phyloP scores from a whole-genome alignment of 306 rosid genomes.

The Benincasa hispida region DNA sequence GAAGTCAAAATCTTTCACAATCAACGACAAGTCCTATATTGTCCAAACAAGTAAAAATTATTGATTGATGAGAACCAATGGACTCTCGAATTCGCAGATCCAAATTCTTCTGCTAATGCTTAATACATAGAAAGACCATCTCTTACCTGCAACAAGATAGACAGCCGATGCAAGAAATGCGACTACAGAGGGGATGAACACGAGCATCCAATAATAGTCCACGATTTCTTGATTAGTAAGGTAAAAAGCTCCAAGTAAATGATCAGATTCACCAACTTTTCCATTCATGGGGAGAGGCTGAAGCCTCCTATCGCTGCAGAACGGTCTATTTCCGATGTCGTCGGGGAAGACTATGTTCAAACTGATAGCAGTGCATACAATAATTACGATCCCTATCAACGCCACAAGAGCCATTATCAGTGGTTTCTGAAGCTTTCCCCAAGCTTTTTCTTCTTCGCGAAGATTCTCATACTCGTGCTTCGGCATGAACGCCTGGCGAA shows the following conservation, averaged over 20 bases:
- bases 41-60: neutral
- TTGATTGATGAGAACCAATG: neutral
- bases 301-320: constrained; percentile 57
- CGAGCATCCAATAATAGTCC: constrained; percentile 86
- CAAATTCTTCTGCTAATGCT: neutral
- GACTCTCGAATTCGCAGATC: neutral
- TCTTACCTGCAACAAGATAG: constrained; percentile 74
- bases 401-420: constrained; percentile 18
- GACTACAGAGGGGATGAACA: constrained; percentile 62
- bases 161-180: constrained; percentile 40
- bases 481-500: constrained; percentile 92
- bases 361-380: constrained; percentile 37
- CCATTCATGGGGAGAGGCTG: constrained; percentile 30
- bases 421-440: constrained; percentile 80
- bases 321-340: constrained; percentile 42
- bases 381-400: constrained; percentile 21
- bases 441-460: constrained; percentile 74
- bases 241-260: constrained; percentile 45
- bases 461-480: constrained; percentile 81
- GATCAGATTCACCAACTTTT: constrained; percentile 52
- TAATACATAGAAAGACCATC: neutral
- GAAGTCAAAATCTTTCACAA: neutral
- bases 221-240: constrained; percentile 80
- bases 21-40: neutral
- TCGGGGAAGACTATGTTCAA: constrained; percentile 62